These are phyloP conservation scores for Cylindrodendrum hubeiense DNA, from an alignment of 2,329 filamentous ascomycete species.

Conservation along the genomic window DNA sequence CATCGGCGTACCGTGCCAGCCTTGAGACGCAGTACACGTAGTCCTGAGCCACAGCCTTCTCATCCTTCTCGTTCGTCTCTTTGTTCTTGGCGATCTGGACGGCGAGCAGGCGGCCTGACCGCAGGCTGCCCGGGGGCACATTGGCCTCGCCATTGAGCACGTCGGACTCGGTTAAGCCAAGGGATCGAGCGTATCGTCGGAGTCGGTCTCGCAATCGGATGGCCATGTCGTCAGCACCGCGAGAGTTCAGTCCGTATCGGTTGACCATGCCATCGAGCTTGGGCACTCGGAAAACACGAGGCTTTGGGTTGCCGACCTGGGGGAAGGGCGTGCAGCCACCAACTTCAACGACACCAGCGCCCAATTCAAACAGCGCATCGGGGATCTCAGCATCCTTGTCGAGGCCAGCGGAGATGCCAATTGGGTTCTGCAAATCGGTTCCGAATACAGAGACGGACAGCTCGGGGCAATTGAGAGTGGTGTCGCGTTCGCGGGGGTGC, in stretches of 20 bases:
- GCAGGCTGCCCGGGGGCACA: slow-evolving; percentile 86
- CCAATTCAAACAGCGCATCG: slow-evolving; percentile 85
- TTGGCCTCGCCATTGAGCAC: slow-evolving; percentile 82
- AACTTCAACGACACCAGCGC: slow-evolving; percentile 89
- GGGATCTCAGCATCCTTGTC: slow-evolving; percentile 95
- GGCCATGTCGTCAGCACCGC: slow-evolving; percentile 89
- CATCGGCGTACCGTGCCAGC: slow-evolving; percentile 89
- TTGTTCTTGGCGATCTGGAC: slow-evolving; percentile 99
- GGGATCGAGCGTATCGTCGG: slow-evolving; percentile 77
- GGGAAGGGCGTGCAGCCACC: slow-evolving; percentile 90
- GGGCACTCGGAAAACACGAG: slow-evolving; percentile 88
- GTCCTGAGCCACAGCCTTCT: slow-evolving; percentile 81
- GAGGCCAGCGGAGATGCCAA: slow-evolving; percentile 94
- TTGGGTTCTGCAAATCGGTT: slow-evolving; percentile 81
- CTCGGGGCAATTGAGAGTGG: slow-evolving; percentile 47
- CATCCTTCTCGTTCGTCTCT: slow-evolving; percentile 85
- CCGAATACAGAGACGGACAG: slow-evolving; percentile 75
- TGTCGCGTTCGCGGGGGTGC: slow-evolving; percentile 83
- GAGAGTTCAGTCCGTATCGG: slow-evolving; percentile 93
- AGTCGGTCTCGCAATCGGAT: slow-evolving; percentile 82
- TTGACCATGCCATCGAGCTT: slow-evolving; percentile 92
- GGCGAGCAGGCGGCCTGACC: slow-evolving; percentile 80
- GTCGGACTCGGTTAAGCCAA: slow-evolving; percentile 77
- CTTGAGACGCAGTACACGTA: slow-evolving; percentile 92
- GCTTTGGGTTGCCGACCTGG: slow-evolving; percentile 88